Conservation (phyloP, 2,329 filamentous ascomycete species). For the Colletotrichum orbiculare region DNA sequence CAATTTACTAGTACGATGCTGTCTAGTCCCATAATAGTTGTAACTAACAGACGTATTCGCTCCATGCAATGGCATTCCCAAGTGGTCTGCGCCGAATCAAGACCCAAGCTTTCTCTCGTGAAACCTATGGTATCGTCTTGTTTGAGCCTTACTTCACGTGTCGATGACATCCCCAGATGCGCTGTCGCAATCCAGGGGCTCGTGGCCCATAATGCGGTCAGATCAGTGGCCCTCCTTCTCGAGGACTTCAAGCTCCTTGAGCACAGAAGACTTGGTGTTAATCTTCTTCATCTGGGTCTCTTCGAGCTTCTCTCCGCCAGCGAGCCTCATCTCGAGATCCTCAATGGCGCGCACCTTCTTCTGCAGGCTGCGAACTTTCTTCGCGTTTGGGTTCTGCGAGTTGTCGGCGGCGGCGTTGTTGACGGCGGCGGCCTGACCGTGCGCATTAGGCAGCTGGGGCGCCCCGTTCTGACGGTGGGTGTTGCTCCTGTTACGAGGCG, state of each 20-base stretch:
- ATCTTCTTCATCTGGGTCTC: slow-evolving; percentile 99
- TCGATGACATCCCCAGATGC: too few relatives aligned
- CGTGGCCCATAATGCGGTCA: not conserved
- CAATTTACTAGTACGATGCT: not conserved
- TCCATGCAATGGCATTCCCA: slow-evolving; percentile 17
- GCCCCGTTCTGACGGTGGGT: slow-evolving; percentile 53
- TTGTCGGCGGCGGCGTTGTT: slow-evolving; percentile 52
- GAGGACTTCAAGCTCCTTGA: slow-evolving; percentile 81
- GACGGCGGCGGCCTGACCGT: slow-evolving; percentile 39
- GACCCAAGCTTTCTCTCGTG: not conserved
- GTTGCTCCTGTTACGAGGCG: slow-evolving; percentile 62
- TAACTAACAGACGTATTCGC: slow-evolving; percentile 3
- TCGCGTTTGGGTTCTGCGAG: slow-evolving; percentile 79
- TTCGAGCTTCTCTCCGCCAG: slow-evolving; percentile 94
- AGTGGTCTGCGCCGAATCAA: slow-evolving; percentile 18
- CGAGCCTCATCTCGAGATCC: slow-evolving; percentile 96
- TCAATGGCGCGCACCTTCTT: slow-evolving; percentile 99
- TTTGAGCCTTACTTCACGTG: too few relatives aligned
- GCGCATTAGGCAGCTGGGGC: slow-evolving; percentile 39
- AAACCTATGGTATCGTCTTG: too few relatives aligned
- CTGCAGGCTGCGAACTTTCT: slow-evolving; percentile 91
- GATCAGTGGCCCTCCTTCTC: slow-evolving; percentile 39
- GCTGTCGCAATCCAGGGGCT: too few relatives aligned
- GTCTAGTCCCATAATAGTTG: too few relatives aligned
- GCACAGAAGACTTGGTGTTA: slow-evolving; percentile 83